A percentile compares a stretch with the other conserved stretches of the same genome.
These are phyloP conservation scores for Apostasia ramifera DNA, from an alignment of 106 monocot genomes.

Conservation along the genomic window DNA sequence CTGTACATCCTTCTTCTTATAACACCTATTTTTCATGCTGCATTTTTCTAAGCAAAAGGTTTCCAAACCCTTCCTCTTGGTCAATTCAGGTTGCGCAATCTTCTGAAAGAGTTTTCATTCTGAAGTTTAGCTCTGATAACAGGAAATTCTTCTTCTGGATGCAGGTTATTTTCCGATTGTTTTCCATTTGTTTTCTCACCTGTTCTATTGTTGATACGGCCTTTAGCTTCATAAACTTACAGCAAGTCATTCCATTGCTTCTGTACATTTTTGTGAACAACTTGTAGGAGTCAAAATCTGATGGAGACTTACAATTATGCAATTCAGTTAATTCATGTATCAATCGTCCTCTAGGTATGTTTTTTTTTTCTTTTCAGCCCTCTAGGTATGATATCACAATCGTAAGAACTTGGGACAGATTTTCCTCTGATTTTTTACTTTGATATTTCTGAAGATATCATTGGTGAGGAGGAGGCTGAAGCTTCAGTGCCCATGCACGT, in stretches of 20 bases:
- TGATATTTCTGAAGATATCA: constrained; percentile 26
- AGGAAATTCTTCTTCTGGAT: constrained; percentile 98
- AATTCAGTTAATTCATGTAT: constrained; percentile 58
- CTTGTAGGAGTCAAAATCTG: constrained; percentile 59
- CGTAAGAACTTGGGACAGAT: neutral
- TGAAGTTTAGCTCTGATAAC: constrained; percentile 83
- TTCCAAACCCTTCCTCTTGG: neutral
- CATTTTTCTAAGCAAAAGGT: constrained; percentile 1
- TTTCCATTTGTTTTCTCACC: neutral
- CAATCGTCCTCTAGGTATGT: constrained; percentile 79
- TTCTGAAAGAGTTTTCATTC: constrained; percentile 83
- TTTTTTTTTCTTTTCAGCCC: neutral
- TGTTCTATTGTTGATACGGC: neutral
- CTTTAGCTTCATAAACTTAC: too few relatives aligned
- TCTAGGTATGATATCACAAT: neutral
- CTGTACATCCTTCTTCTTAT: neutral
- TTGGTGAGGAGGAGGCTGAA: constrained; percentile 75
- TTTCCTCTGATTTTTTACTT: neutral
- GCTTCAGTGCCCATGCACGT: constrained; percentile 52
- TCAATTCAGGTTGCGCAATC: constrained; percentile 73
- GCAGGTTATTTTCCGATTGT: constrained; percentile 47
- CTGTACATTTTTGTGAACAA: constrained; percentile 7
- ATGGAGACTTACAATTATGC: constrained; percentile 61
- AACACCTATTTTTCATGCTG: neutral
- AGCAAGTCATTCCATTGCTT: neutral